Evolutionary conservation across 2,329 filamentous ascomycete genomes (phyloP), one percentile per base, ranked within the genome.

Genomic region (Fusarium aywerte): DNA sequence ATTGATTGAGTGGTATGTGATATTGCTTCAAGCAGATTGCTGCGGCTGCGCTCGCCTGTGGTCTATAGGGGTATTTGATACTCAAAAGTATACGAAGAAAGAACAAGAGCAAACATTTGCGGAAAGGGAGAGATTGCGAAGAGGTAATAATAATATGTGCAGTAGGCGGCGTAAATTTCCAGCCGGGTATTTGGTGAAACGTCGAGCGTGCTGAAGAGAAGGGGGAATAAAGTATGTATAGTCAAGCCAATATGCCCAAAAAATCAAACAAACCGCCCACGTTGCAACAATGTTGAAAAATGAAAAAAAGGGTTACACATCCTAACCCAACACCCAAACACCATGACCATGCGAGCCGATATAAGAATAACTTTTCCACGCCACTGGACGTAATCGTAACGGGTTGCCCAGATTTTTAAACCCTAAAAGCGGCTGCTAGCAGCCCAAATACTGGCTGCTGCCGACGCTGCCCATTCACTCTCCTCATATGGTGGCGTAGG

Each of bases 401-500:
- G 49, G 49, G 58, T 45, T 44, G 51, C 32, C 36, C 43, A 50
- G 33, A 36, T 33, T 43, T 67, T 55, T 62, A 61, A 20, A 32
- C 51, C 45, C 78, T 80, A 90, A 73, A 89, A 86, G 69, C 86
- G 84, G 76, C 85, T 89, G 67, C 90, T 87, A 31, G 89, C 88
- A 52, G 90, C 90, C 82, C 92, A 91, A 69, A 94, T 93, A 79
- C 91, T 93, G 7, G 92, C 91, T 12, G 93, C 88, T 29, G 92
- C 91, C 39, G 92, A 90, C 10, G 91, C 89, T 18, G 91, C 93
- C 95, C 94, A 98, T 76, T 97, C 94, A 66, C 90, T 89, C 73
- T 97, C 94, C 74, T 97, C 94, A 71, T 97, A 97, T 5, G 96
- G 95, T 21, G 96, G 96, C 16, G 96, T 98, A 4, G 94, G 95